phyloP scores from a whole-genome alignment of 2,329 filamentous ascomycete genomes.

The Apiospora saccharicola region DNA sequence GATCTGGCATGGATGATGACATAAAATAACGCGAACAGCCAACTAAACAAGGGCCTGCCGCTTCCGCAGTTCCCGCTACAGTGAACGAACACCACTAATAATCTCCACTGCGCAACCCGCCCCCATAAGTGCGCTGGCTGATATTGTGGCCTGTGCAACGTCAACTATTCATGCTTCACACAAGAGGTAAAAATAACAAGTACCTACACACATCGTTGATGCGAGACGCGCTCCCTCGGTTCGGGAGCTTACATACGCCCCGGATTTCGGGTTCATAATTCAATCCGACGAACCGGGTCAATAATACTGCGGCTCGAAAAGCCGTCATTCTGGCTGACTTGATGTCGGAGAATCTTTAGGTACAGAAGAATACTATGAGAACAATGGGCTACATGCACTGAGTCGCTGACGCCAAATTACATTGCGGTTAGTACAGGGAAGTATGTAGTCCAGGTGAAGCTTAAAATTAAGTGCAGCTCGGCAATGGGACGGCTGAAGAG shows the following conservation, averaged over 20 bases:
- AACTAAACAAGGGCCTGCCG: conserved; percentile 12
- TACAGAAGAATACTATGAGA: neutral
- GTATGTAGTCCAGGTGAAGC: neutral
- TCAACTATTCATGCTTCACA: neutral
- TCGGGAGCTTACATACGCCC: neutral
- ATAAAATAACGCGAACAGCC: neutral
- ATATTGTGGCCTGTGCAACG: neutral
- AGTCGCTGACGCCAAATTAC: neutral
- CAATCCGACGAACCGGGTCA: neutral
- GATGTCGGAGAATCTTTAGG: neutral
- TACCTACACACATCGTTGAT: neutral
- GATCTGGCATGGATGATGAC: conserved; percentile 19
- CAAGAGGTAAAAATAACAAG: neutral
- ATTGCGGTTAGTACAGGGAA: neutral
- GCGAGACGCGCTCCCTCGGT: neutral
- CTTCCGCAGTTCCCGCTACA: conserved; percentile 9
- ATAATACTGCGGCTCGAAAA: neutral
- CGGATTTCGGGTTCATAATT: neutral
- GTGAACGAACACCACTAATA: neutral
- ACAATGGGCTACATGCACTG: neutral
- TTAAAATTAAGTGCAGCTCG: neutral
- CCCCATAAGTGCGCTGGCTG: neutral
- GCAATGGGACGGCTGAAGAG: neutral
- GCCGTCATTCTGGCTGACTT: neutral
- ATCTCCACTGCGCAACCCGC: neutral